phyloP scores from a whole-genome alignment of 208 protist species.

The Plasmodiophora brassicae region DNA sequence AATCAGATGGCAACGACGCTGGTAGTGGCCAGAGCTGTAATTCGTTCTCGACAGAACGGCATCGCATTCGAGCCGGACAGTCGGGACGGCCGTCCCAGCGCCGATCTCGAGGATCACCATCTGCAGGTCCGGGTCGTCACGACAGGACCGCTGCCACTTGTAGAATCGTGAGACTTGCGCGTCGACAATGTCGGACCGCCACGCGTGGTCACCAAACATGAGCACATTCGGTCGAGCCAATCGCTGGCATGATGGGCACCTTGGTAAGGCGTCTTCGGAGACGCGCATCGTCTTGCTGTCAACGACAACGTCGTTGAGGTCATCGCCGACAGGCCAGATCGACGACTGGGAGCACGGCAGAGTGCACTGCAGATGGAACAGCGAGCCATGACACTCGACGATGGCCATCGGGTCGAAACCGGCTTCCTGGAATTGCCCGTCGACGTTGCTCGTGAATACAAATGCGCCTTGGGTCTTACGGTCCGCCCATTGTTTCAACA shows the following conservation, averaged over 20 bases:
- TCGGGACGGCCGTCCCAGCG: not conserved
- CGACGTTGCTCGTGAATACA: constrained; percentile 2
- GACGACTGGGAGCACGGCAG: not conserved
- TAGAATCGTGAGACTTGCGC: not conserved
- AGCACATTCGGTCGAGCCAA: constrained; percentile 1
- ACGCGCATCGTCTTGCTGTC: not conserved
- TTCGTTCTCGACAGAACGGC: not conserved
- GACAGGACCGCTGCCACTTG: not conserved
- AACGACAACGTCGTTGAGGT: not conserved
- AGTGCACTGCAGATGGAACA: not conserved
- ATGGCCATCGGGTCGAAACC: not conserved
- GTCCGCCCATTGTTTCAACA: not conserved
- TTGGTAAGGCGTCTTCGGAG: not conserved
- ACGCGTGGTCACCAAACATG: not conserved
- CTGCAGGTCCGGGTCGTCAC: not conserved
- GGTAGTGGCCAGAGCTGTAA: not conserved
- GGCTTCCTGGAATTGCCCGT: constrained; percentile 28
- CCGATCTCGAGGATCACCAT: not conserved
- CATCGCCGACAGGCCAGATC: not conserved
- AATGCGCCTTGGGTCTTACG: not conserved
- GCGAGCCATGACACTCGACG: constrained; percentile 12
- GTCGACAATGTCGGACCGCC: not conserved
- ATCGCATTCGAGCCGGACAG: not conserved
- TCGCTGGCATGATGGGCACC: not conserved
- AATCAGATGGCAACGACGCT: not conserved